A percentile compares a stretch with the other conserved stretches of the same genome.
Conservation (phyloP, 345 rosid genomes). For the Brassica cretica region DNA sequence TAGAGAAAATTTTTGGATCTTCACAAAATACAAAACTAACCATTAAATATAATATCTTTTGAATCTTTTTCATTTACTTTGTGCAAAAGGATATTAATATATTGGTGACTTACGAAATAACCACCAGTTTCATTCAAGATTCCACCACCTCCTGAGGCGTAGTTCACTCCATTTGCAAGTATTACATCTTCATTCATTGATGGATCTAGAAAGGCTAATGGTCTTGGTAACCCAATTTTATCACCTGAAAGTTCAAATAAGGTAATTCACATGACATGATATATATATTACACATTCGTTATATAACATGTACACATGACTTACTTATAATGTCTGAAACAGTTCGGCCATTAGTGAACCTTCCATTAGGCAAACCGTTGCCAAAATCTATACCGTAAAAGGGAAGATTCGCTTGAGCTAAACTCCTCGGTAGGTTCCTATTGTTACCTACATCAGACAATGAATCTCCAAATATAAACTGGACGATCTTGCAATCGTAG, state of each 20-base stretch:
- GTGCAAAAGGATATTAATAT: neutral
- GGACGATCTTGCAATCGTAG: conserved; percentile 66
- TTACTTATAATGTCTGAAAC: conserved; percentile 90
- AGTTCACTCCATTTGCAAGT: conserved; percentile 80
- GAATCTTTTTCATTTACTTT: neutral
- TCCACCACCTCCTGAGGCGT: conserved; percentile 98
- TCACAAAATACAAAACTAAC: conserved; percentile 6
- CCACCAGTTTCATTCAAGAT: conserved; percentile 89
- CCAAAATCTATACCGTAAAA: conserved; percentile 91
- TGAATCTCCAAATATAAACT: conserved; percentile 95
- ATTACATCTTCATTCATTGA: conserved; percentile 70
- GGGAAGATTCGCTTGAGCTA: conserved; percentile 80
- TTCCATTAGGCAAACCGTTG: conserved; percentile 85
- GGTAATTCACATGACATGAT: neutral
- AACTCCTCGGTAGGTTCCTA: conserved; percentile 62
- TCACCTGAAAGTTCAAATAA: conserved; percentile 52
- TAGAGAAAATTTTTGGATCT: conserved; percentile 79
- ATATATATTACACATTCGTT: neutral
- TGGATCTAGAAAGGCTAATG: conserved; percentile 85
- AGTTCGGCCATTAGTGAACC: conserved; percentile 91
- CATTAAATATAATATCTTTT: neutral
- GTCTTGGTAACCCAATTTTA: conserved; percentile 72
- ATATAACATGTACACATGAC: conserved; percentile 4
- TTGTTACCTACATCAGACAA: conserved; percentile 93
- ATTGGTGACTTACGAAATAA: conserved; percentile 62